Conservation (phyloP, 106 monocot species). For the Cymbidium sinense region DNA sequence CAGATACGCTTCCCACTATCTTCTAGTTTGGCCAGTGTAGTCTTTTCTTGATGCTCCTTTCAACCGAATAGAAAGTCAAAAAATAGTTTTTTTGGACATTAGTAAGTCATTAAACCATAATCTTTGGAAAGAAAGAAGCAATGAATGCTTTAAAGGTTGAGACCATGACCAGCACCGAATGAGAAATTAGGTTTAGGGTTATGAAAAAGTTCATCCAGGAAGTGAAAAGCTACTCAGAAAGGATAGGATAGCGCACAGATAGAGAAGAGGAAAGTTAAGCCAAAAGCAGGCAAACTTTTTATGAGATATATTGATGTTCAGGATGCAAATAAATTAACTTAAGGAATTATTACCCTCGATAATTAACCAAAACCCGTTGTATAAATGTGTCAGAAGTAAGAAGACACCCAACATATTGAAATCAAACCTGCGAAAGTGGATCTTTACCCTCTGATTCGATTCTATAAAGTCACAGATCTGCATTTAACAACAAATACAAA, state of each 20-base stretch:
- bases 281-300: background rate
- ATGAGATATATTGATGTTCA: background rate
- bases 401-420: background rate
- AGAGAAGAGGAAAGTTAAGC: background rate
- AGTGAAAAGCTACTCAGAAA: background rate
- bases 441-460: background rate
- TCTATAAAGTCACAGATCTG: background rate
- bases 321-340: background rate
- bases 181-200: constrained; percentile 7
- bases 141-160: too few relatives aligned
- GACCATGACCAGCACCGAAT: too few relatives aligned
- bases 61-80: too few relatives aligned
- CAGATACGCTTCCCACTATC: too few relatives aligned
- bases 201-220: background rate
- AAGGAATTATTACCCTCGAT: background rate
- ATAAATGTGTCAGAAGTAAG: background rate
- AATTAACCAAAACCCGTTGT: background rate
- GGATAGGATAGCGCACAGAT: background rate
- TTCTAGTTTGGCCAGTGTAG: too few relatives aligned
- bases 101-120: too few relatives aligned
- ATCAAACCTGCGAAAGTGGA: background rate
- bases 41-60: too few relatives aligned
- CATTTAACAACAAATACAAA: background rate
- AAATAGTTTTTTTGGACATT: too few relatives aligned
- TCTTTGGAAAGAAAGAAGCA: too few relatives aligned